A percentile compares a stretch with the other conserved stretches of the same genome.
phyloP scores from a whole-genome alignment of 345 rosid genomes.

The Eutrema heterophyllum region DNA sequence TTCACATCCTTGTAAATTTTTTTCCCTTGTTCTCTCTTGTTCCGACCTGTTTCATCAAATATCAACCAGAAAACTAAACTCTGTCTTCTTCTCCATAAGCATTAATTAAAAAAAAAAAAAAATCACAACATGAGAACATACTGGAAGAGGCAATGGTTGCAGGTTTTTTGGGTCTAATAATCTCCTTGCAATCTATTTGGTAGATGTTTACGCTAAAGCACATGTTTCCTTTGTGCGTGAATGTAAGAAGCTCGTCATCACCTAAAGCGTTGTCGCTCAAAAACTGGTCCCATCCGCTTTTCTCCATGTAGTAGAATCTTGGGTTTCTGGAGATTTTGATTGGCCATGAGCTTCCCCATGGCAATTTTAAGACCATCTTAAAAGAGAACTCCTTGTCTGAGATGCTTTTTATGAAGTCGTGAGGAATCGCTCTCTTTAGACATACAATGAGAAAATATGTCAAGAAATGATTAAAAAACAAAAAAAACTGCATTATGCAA shows the following conservation, averaged over 20 bases:
- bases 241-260: slow-evolving; percentile 20
- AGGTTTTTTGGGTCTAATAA: not conserved
- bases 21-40: not conserved
- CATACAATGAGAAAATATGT: not conserved
- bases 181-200: not conserved
- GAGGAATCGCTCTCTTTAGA: slow-evolving; percentile 24
- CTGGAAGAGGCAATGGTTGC: not conserved
- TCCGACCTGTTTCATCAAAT: not conserved
- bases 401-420: slow-evolving; percentile 1
- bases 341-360: slow-evolving; percentile 27
- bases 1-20: not conserved
- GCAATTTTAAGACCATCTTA: slow-evolving; percentile 9
- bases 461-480: not conserved
- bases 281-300: slow-evolving; percentile 21
- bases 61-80: not conserved
- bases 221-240: slow-evolving; percentile 18
- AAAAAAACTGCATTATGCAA: not conserved
- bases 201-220: slow-evolving; percentile 11
- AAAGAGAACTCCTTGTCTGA: not conserved
- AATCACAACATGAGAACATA: not conserved
- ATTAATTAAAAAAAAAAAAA: not conserved
- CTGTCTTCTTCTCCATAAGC: not conserved
- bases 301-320: slow-evolving; percentile 20
- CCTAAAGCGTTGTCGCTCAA: slow-evolving; percentile 21
- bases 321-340: not conserved